Evolutionary conservation across 169 alveolate genomes (phyloP), one percentile per base, ranked within the genome.

Genomic region (Plasmodium sp.): DNA sequence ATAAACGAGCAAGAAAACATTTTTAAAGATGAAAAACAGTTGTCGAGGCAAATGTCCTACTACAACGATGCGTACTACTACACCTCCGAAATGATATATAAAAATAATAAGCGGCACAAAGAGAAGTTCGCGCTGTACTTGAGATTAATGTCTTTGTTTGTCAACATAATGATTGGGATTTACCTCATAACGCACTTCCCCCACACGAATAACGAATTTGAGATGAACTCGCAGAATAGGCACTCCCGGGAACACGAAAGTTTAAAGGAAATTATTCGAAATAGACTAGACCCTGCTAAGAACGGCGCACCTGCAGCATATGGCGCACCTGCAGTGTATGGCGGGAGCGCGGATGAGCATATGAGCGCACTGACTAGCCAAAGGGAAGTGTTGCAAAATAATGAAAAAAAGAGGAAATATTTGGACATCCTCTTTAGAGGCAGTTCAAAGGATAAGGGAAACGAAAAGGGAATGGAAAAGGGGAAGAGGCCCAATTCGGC

Each of bases 21-120:
- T 45, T 85, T 85, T 85, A 85, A 85, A 51, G 86, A 85, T 33
- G 93, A 85, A 85, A 85, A 85, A 85, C 93, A 85, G 54, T 48
- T 85, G 27, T 85, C 93, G 12, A 43, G 85, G 34, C 93, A 85
- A 56, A 85, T 85, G 93, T 85, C 93, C 2, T 85, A 85, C 43
- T 85, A 85, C 75, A 85, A 85, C 80, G 93, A 85, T 54, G 93
- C 93, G 5, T 85, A 85, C 31, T 85, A 85, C 75, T 85, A 85
- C 36, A 85, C 93, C 34, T 85, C 93, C 18, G 93, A 85, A 85
- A 85, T 85, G 84, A 85, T 85, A 74, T 85, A 85, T 75, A 85
- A 85, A 75, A 54, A 85, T 85, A 39, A 85, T 85, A 75, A 72
- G 67, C 80, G 81, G 27, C 71, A 75, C 62, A 85, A 85, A 75